Base-by-base conservation (phyloP, 1,284 basidiomycete genomes). In the Ustilago hordei region DNA sequence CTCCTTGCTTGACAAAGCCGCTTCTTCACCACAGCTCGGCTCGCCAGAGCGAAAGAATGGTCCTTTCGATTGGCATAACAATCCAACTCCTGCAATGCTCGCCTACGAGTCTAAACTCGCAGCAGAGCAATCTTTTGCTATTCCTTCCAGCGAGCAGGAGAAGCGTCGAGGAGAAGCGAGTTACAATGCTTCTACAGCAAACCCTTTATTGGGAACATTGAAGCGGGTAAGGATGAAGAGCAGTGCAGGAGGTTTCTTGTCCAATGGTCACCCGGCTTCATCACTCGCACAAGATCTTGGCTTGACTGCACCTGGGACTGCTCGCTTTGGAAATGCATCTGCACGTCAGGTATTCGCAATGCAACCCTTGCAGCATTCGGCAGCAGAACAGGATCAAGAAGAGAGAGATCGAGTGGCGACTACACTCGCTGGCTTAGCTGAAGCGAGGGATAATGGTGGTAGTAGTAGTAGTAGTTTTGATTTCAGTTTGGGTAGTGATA, bases 221-320 rank as follows among this genome's bases (percentile, higher is more conserved):
- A 58, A 55, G 2, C 32, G 75, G 2, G 28, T 38, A n/a, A 48
- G 71, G 11, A 55, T 74, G 55, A 64, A 78, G 55, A 74, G 70
- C 56, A 60, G 55, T 28, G 69, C 2, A 28, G 3, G 64, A 13
- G 69, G 70, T 8, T 71, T 81, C 43, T 55, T 81, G 2, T 71
- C 79, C 36, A 81, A 81, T 36, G 79, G 79, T 13, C 79, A 80
- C 52, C 79, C 78, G 6, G 79, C 79, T 1, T 81, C 79, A 6
- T 81, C 79, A 12, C 67, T 81, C 7, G 79, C 79, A 12, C 78
- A 80, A 59, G 79, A 76, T 56, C 52, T 81, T 8, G 79, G 79
- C 1, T 47, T 81, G 45, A 72, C 70, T 3, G 55, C 73, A 28
- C 71, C 74, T 7, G 55, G 72, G 17, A 76, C 78, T 13, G 73